Percentiles rank a stretch among this genome's conserved stretches.
Conservation (phyloP, 371 early-diverging fungal species). For the Batrachochytrium dendrobatidis region DNA sequence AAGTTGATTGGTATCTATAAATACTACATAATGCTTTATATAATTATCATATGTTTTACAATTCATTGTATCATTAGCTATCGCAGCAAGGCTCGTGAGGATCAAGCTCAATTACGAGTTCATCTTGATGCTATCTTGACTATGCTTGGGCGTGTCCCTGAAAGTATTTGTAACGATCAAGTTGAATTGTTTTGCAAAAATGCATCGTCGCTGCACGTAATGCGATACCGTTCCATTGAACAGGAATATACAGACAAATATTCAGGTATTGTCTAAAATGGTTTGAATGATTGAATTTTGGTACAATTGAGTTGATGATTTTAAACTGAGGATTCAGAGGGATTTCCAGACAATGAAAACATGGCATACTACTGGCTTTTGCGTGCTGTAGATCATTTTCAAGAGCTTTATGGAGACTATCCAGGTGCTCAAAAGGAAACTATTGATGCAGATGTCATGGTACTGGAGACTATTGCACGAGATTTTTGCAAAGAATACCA, state of each 20-base stretch:
- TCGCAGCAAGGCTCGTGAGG: constrained; percentile 69
- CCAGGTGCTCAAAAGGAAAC: constrained; percentile 22
- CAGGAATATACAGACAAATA: constrained; percentile 38
- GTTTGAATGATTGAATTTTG: neutral
- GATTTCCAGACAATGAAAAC: constrained; percentile 42
- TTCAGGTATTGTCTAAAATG: neutral
- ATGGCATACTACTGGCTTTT: constrained; percentile 61
- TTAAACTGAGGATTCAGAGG: constrained; percentile 23
- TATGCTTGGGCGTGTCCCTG: constrained; percentile 37
- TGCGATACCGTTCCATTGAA: constrained; percentile 54
- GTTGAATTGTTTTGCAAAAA: constrained; percentile 82
- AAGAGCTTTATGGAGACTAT: constrained; percentile 17
- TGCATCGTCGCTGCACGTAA: constrained; percentile 55
- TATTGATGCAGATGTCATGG: constrained; percentile 28
- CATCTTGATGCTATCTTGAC: constrained; percentile 48
- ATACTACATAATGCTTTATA: neutral
- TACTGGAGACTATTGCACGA: constrained; percentile 20
- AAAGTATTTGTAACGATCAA: constrained; percentile 56
- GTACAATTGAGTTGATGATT: neutral
- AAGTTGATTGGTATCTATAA: constrained; percentile 18
- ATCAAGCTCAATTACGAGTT: constrained; percentile 49
- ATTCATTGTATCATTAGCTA: constrained; percentile 40
- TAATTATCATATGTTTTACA: neutral
- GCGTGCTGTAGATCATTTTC: constrained; percentile 67
- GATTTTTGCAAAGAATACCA: constrained; percentile 10